Percentiles rank a stretch among this genome's conserved stretches.
Evolutionary conservation across 208 protist genomes (phyloP).

Genomic region (Crithidia thermophila): DNA sequence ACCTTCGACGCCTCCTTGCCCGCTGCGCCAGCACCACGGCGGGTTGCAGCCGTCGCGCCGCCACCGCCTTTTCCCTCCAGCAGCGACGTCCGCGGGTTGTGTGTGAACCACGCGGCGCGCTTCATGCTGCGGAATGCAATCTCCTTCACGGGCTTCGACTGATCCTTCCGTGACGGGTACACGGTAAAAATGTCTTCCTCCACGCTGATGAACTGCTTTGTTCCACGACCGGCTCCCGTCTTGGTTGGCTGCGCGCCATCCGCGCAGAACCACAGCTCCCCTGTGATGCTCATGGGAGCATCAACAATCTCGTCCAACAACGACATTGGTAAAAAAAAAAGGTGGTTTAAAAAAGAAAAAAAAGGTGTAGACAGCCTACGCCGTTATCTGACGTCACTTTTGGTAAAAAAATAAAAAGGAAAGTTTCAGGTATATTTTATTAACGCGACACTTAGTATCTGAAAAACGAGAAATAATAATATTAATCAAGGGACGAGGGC

Average conservation of each 20-base stretch:
- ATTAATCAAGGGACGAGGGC: too few relatives aligned
- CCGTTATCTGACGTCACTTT: too few relatives aligned
- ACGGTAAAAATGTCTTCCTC: constrained; percentile 67
- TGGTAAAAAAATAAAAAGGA: too few relatives aligned
- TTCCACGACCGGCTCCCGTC: constrained; percentile 64
- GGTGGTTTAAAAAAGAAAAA: constrained; percentile 18
- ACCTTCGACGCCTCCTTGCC: constrained; percentile 10
- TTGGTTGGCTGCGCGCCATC: constrained; percentile 66
- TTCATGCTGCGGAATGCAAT: constrained; percentile 82
- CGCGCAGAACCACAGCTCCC: constrained; percentile 82
- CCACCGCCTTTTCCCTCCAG: not conserved
- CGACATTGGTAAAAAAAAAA: constrained; percentile 3
- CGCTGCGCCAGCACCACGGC: constrained; percentile 2
- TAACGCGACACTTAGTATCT: too few relatives aligned
- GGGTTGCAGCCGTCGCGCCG: not conserved
- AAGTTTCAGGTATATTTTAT: too few relatives aligned
- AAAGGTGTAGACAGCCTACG: too few relatives aligned
- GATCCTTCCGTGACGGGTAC: constrained; percentile 62
- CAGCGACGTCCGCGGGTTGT: constrained; percentile 51
- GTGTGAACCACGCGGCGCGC: constrained; percentile 70
- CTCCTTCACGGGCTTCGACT: constrained; percentile 56
- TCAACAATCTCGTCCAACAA: constrained; percentile 44
- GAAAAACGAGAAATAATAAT: too few relatives aligned
- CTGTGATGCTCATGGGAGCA: constrained; percentile 66
- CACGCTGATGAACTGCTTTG: constrained; percentile 76